Conservation (phyloP, 164 flowering plant genomes). For the Annona squamosa region DNA sequence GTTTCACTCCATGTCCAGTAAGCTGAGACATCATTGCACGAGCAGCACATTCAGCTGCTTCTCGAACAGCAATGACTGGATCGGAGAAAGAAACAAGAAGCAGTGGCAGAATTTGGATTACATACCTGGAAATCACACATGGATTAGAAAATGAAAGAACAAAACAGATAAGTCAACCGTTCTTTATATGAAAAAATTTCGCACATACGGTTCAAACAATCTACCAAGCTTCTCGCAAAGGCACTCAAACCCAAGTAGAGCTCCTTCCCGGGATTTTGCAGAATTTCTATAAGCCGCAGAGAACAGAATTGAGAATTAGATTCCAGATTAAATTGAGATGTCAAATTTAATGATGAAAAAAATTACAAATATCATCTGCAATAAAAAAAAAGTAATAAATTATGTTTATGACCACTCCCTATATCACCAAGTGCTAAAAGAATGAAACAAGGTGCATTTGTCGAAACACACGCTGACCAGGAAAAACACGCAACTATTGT, state of each 20-base stretch:
- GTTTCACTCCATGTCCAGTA: slow-evolving; percentile 94
- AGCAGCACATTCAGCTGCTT: slow-evolving; percentile 98
- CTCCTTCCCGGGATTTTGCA: slow-evolving; percentile 94
- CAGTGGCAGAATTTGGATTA: slow-evolving; percentile 83
- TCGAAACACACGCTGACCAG: too few species aligned
- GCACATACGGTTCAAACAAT: slow-evolving; percentile 93
- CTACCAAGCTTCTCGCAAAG: slow-evolving; percentile 92
- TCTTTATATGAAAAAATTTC: background rate
- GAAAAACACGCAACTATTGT: too few species aligned
- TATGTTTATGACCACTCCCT: background rate
- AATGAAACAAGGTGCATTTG: too few species aligned
- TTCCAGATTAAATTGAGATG: background rate
- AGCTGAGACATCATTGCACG: slow-evolving; percentile 99
- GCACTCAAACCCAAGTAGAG: slow-evolving; percentile 92
- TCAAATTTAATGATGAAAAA: too few species aligned
- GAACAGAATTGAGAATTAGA: background rate
- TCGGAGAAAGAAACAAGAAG: slow-evolving; percentile 94
- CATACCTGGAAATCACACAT: slow-evolving; percentile 58
- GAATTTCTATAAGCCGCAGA: slow-evolving; percentile 50
- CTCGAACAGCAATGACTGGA: slow-evolving; percentile 96
- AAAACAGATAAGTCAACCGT: background rate
- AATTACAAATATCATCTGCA: too few species aligned
- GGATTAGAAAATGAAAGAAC: background rate
- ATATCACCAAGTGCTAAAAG: background rate
- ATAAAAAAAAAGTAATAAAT: too few species aligned